Base-by-base conservation (phyloP, 306 rosid genomes). In the Rosa lucieae region DNA sequence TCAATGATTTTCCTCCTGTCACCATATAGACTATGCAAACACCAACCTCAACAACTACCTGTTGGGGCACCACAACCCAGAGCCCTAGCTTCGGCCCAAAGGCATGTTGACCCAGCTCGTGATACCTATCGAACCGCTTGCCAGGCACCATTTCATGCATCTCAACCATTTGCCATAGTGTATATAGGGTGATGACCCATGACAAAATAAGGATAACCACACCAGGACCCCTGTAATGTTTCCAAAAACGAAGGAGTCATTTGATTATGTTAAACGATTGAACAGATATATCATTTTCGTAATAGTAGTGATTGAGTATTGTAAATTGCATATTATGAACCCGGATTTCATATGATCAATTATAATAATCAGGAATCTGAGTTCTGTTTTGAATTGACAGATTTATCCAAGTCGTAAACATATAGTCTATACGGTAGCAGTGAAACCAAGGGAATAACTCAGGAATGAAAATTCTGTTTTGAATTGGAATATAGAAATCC, bases 131-230 rank as follows among this genome's bases (percentile, higher is more conserved):
- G 9, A 89, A 92, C 69, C 98, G 80, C 86, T 72, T 83, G 1
- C 94, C 98, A 0, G 98, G 93, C 14, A 89, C 90, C 97, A 94
- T 94, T 79, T 94, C 98, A 7, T 94, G 98, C 97, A 92, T 92
- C 80, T 90, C 92, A 13, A 94, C 97, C 97, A 92, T 89, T 81
- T 94, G 97, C 97, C 98, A 94, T 0, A 94, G 80, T 0, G 97
- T 92, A 80, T 87, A 94, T 23, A 92, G 48, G 15, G 98, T 92
- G 73, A 94, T 89, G 5, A 85, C 15, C 98, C 97, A 94, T 81
- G 98, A 94, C 35, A 94, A 10, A 3, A 80, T 0, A 20, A 94
- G n/a, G 0, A 86, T 29, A 0, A 43, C 74, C 39, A 81, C 5
- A 1, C 98, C 98, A 0, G 97, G 91, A 73, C 94, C 97, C 97